Evolutionary conservation across 371 early-diverging fungal species (phyloP).

Genomic region (Actinomortierella wolfii): DNA sequence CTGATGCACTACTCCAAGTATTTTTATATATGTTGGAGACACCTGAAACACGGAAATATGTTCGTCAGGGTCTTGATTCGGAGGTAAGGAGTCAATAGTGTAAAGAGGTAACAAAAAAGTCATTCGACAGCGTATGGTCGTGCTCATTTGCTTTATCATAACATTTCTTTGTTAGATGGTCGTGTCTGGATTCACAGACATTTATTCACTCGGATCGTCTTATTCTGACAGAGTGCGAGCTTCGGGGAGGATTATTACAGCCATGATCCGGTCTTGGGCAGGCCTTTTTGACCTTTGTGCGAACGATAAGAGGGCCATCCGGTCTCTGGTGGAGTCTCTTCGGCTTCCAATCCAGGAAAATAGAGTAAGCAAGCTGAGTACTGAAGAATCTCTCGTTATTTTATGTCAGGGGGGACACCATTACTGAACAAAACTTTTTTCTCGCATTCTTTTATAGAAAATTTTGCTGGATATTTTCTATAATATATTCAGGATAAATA

Average conservation of each 20-base stretch:
- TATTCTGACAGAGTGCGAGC: slow-evolving; percentile 70
- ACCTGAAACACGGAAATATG: slow-evolving; percentile 64
- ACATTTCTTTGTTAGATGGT: slow-evolving; percentile 58
- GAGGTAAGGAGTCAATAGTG: slow-evolving; percentile 51
- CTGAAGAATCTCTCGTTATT: too few relatives aligned
- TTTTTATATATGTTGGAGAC: slow-evolving; percentile 76
- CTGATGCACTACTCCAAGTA: slow-evolving; percentile 67
- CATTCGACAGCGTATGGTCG: too few relatives aligned
- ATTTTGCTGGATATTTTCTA: slow-evolving; percentile 78
- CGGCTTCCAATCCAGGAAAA: slow-evolving; percentile 78
- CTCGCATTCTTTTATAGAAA: slow-evolving; percentile 52
- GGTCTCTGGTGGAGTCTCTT: slow-evolving; percentile 77
- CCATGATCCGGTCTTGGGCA: slow-evolving; percentile 79
- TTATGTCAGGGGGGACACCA: too few relatives aligned
- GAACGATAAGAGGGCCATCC: slow-evolving; percentile 72
- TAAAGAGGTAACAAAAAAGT: background rate
- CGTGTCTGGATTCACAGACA: slow-evolving; percentile 79
- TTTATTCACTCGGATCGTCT: slow-evolving; percentile 63
- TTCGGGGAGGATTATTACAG: slow-evolving; percentile 62
- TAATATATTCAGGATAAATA: slow-evolving; percentile 73
- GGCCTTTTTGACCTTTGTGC: slow-evolving; percentile 76
- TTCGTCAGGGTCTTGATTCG: slow-evolving; percentile 80
- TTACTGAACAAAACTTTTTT: too few relatives aligned
- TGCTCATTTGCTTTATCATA: too few relatives aligned
- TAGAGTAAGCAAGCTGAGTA: slow-evolving; percentile 52